Evolutionary conservation across 75 land plant species (phyloP).

Genomic region (Isoetes taiwanensis): DNA sequence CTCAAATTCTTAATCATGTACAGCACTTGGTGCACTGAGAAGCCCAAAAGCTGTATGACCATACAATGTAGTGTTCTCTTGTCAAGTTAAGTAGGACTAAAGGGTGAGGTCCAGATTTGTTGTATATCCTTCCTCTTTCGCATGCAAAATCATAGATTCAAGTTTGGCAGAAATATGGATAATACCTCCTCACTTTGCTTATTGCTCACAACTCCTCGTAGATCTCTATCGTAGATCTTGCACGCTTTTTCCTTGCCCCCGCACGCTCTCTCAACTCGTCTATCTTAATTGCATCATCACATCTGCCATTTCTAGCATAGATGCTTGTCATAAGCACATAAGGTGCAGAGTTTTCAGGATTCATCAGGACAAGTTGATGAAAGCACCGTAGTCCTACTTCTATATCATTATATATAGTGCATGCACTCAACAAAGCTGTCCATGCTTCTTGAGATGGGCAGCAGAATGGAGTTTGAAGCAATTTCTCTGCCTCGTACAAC

Average conservation of each 20-base stretch:
- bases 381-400: constrained; percentile 18
- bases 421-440: constrained; percentile 41
- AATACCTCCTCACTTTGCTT: too few species aligned
- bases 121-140: too few species aligned
- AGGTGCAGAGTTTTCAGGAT: constrained; percentile 5
- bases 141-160: too few species aligned
- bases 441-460: constrained; percentile 24
- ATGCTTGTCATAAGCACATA: constrained; percentile 17
- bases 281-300: constrained; percentile 14
- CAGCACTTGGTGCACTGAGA: too few species aligned
- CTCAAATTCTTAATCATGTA: too few species aligned
- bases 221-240: constrained; percentile 30
- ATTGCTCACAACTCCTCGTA: constrained; percentile 27
- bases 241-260: constrained; percentile 39
- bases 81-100: too few species aligned
- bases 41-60: too few species aligned
- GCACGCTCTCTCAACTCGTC: constrained; percentile 33
- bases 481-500: constrained; percentile 31
- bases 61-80: too few species aligned
- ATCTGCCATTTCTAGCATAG: constrained; percentile 8
- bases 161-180: too few species aligned
- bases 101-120: too few species aligned
- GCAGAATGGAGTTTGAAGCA: constrained; percentile 25
- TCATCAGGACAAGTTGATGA: constrained; percentile 4
- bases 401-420: constrained; percentile 27